A percentile compares a stretch with the other conserved stretches of the same genome.
These are phyloP conservation scores for Pythium myriotylum DNA, from an alignment of 352 stramenopile species.

Conservation along the genomic window DNA sequence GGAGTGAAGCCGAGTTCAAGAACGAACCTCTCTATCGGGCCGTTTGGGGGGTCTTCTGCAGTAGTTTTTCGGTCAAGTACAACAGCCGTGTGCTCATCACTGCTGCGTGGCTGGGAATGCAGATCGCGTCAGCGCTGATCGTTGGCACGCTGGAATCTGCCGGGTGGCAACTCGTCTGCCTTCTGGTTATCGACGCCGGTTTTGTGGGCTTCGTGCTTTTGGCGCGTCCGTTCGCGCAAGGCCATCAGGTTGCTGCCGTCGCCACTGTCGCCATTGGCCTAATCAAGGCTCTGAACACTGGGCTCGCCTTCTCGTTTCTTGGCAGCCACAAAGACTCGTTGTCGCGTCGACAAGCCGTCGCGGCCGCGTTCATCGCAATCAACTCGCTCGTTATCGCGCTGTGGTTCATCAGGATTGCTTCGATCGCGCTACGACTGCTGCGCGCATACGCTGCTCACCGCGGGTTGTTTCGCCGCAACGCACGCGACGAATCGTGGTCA, in stretches of 20 bases:
- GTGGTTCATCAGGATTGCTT: constrained; percentile 15
- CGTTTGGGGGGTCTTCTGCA: constrained; percentile 8
- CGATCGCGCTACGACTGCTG: neutral
- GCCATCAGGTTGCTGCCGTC: constrained; percentile 37
- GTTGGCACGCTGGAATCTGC: constrained; percentile 51
- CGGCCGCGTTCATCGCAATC: constrained; percentile 58
- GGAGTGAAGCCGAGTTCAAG: constrained; percentile 8
- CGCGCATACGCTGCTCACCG: neutral
- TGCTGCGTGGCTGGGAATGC: constrained; percentile 11
- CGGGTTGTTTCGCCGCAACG: neutral
- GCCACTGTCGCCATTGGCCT: constrained; percentile 42
- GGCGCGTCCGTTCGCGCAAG: constrained; percentile 48
- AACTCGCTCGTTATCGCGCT: constrained; percentile 35
- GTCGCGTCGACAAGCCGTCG: constrained; percentile 23
- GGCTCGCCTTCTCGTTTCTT: constrained; percentile 28
- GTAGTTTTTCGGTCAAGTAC: constrained; percentile 3
- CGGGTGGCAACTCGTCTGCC: constrained; percentile 49
- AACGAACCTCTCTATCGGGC: constrained; percentile 1
- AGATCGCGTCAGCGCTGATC: constrained; percentile 38
- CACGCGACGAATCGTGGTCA: neutral
- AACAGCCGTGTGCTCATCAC: neutral
- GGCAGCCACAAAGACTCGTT: neutral
- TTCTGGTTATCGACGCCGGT: constrained; percentile 52
- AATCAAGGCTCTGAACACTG: constrained; percentile 60
- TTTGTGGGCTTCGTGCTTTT: constrained; percentile 52